Base-by-base conservation (phyloP, 192 early-diverging fungal genomes). In the Coemansia sp. region DNA sequence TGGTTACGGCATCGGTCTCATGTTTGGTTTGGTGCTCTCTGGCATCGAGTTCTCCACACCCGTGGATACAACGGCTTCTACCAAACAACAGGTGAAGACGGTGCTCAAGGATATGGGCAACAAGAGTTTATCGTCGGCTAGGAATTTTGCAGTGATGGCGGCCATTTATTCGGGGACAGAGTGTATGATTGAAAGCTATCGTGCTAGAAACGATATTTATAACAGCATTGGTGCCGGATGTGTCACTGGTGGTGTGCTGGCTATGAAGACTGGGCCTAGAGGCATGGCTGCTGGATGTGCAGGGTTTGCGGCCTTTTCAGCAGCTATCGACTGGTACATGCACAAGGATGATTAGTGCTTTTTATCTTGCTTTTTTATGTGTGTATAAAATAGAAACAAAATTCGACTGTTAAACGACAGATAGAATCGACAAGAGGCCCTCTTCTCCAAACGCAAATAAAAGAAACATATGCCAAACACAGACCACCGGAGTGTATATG, bases 161-260 rank as follows among this genome's bases (percentile, higher is more conserved):
- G 88, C 92, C 9, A 85, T 97, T 28, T 99, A 89, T 76, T 85
- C 93, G 22, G 87, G 89, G 5, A 85, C 91, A 3, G 96, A 99
- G 70, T 97, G 96, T 58, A 80, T 89, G 64, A 94, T 97, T 50
- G 96, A 99, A 78, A 82, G 85, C 80, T 97, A 94, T 59, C 85
- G 96, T 19, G 96, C 89, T 7, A 94, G 93, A 59, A 91, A 97
- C 68, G 96, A 99, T 58, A 72, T 94, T 18, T 91, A 89, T 67
- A 99, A 97, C 60, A 85, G 89, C 47, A 64, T 90, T 10, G 78
- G 82, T 17, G 89, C 92, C 20, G 96, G 96, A 18, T 97, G 94
- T 60, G 76, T 96, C 38, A 94, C 96, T 25, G 94, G 96, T 40
- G 93, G 87, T 8, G 76, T 85, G 14, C 61, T 97, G 49, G 88